phyloP scores from a whole-genome alignment of 2,329 filamentous ascomycete species.

The Epichloe amarillans region DNA sequence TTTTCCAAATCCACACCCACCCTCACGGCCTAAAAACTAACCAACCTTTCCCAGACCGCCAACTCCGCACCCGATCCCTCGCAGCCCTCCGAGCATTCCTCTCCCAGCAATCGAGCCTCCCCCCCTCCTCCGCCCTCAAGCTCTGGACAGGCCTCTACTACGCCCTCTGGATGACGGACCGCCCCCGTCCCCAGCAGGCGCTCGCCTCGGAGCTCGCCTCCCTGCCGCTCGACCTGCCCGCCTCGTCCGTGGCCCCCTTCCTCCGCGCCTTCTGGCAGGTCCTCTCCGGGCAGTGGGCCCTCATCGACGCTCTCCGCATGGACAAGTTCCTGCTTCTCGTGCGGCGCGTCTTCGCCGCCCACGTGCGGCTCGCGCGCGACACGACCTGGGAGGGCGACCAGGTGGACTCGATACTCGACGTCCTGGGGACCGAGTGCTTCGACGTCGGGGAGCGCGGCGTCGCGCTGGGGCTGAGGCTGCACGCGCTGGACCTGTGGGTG shows the following conservation, averaged over 20 bases:
- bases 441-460: slow-evolving; percentile 37
- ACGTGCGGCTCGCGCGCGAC: slow-evolving; percentile 37
- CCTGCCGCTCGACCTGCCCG: slow-evolving; percentile 45
- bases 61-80: slow-evolving; percentile 64
- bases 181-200: slow-evolving; percentile 72
- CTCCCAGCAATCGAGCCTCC: slow-evolving; percentile 43
- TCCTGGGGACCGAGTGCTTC: slow-evolving; percentile 20
- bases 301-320: slow-evolving; percentile 63
- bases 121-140: slow-evolving; percentile 62
- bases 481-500: slow-evolving; percentile 81
- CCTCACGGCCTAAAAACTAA: background rate
- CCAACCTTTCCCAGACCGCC: slow-evolving; percentile 45
- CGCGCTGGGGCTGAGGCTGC: slow-evolving; percentile 73
- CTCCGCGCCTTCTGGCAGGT: slow-evolving; percentile 59
- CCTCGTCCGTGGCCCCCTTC: slow-evolving; percentile 29
- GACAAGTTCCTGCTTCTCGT: slow-evolving; percentile 89
- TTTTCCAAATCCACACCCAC: slow-evolving; percentile 4
- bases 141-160: slow-evolving; percentile 94
- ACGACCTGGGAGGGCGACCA: slow-evolving; percentile 19
- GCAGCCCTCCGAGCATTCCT: slow-evolving; percentile 68
- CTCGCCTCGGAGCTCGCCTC: slow-evolving; percentile 66
- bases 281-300: slow-evolving; percentile 57
- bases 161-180: slow-evolving; percentile 87
- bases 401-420: slow-evolving; percentile 14
- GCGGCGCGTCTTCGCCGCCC: slow-evolving; percentile 62